phyloP scores from a whole-genome alignment of 768 basidiomycete genomes.

The Suillus hirtellus region DNA sequence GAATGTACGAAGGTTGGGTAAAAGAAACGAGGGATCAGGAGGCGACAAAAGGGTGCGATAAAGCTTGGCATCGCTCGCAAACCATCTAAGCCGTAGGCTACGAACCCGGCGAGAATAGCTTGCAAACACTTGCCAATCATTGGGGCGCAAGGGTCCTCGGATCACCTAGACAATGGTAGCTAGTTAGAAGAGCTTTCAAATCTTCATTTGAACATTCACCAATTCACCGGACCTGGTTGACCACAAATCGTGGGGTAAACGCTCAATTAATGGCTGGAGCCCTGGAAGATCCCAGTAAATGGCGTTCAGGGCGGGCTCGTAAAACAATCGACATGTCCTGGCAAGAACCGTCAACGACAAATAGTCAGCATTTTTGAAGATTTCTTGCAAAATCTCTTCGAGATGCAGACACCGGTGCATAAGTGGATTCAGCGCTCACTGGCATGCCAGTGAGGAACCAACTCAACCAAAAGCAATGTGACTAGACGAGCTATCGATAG shows the following conservation, averaged over 20 bases:
- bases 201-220: conserved; percentile 1
- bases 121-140: conserved; percentile 32
- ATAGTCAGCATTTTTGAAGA: conserved; percentile 34
- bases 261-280: conserved; percentile 33
- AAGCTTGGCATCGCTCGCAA: conserved; percentile 24
- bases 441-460: neutral
- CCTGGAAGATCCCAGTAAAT: conserved; percentile 33
- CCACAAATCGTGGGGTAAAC: conserved; percentile 34
- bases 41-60: conserved; percentile 20
- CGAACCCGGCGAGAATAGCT: conserved; percentile 31
- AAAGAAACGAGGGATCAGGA: conserved; percentile 17
- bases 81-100: conserved; percentile 32
- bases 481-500: no score
- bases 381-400: conserved; percentile 34
- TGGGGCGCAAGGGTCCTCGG: conserved; percentile 18
- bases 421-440: conserved; percentile 12
- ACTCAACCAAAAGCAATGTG: neutral
- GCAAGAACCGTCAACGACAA: conserved; percentile 33
- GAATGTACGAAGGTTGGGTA: conserved; percentile 31
- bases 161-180: conserved; percentile 19
- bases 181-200: neutral
- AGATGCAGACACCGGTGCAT: conserved; percentile 36
- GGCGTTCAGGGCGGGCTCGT: conserved; percentile 33
- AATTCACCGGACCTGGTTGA: conserved; percentile 17
- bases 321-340: conserved; percentile 32